phyloP scores from a whole-genome alignment of 352 stramenopile species.

The Pythium aquatile region DNA sequence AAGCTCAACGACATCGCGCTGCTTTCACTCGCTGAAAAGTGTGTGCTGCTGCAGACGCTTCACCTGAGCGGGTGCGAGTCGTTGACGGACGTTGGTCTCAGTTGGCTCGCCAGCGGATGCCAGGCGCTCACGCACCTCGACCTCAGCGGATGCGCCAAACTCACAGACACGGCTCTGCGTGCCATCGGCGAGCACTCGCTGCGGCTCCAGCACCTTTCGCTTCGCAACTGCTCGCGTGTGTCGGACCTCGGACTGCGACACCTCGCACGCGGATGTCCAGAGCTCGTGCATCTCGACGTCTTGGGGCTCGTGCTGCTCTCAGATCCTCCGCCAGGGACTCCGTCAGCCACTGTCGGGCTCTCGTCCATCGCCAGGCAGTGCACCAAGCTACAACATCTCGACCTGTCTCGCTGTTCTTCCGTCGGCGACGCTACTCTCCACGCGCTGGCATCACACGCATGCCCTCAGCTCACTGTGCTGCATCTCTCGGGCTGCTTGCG shows the following conservation, averaged over 20 bases:
- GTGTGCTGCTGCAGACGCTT: slow-evolving; percentile 44
- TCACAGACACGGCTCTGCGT: slow-evolving; percentile 87
- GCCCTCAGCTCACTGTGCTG: slow-evolving; percentile 20
- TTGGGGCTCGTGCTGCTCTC: slow-evolving; percentile 45
- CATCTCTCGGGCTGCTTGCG: slow-evolving; percentile 27
- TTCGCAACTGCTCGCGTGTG: slow-evolving; percentile 48
- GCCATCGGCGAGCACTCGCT: slow-evolving; percentile 78
- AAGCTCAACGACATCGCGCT: slow-evolving; percentile 92
- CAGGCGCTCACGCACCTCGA: slow-evolving; percentile 82
- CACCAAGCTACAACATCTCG: slow-evolving; percentile 38
- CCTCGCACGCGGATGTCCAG: slow-evolving; percentile 43
- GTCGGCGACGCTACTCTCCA: slow-evolving; percentile 45
- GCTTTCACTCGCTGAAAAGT: slow-evolving; percentile 74
- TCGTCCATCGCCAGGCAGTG: slow-evolving; percentile 37
- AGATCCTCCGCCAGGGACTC: slow-evolving; percentile 9
- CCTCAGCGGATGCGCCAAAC: slow-evolving; percentile 76
- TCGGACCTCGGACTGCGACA: slow-evolving; percentile 56
- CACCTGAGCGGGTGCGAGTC: slow-evolving; percentile 85
- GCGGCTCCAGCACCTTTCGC: slow-evolving; percentile 46
- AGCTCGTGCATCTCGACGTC: slow-evolving; percentile 44
- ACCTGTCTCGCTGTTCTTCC: slow-evolving; percentile 45
- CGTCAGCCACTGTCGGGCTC: slow-evolving; percentile 18
- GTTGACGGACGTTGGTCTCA: slow-evolving; percentile 91
- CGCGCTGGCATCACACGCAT: slow-evolving; percentile 18
- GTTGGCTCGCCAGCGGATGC: slow-evolving; percentile 86